Percentiles rank a stretch among this genome's conserved stretches.
These are phyloP conservation scores for Wickerhamiella parazyma DNA, from an alignment of 805 yeast species.

Conservation along the genomic window DNA sequence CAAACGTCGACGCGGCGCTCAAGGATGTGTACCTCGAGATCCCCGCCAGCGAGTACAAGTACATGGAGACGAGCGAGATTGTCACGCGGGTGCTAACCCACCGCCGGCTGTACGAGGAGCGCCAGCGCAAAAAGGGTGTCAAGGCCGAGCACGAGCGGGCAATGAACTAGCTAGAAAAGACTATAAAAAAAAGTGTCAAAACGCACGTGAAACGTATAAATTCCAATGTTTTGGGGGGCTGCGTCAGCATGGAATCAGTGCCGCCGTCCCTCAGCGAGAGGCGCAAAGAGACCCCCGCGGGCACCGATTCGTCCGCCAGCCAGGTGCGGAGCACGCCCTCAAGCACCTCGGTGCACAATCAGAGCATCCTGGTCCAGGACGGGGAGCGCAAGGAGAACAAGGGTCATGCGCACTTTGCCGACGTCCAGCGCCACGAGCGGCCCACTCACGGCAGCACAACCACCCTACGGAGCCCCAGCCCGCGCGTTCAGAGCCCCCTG, in stretches of 20 bases:
- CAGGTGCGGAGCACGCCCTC: neutral
- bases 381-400: conserved; percentile 5
- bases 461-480: neutral
- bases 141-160: conserved; percentile 35
- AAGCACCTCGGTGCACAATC: neutral
- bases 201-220: too few species aligned
- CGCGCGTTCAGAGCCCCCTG: neutral
- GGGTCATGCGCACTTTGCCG: conserved; percentile 19
- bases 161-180: too few species aligned
- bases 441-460: neutral
- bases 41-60: conserved; percentile 44
- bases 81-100: conserved; percentile 60
- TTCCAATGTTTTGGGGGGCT: too few species aligned
- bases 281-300: neutral
- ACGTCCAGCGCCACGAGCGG: conserved; percentile 7
- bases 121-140: conserved; percentile 81
- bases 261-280: too few species aligned
- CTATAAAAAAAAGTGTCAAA: too few species aligned
- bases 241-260: too few species aligned
- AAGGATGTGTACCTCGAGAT: conserved; percentile 31
- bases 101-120: conserved; percentile 60
- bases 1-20: conserved; percentile 14
- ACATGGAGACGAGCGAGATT: conserved; percentile 56
- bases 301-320: neutral
- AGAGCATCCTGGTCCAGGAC: conserved; percentile 7